Conservation (phyloP, 108 stramenopile species). For the Cyclotella choctawhatcheeana region DNA sequence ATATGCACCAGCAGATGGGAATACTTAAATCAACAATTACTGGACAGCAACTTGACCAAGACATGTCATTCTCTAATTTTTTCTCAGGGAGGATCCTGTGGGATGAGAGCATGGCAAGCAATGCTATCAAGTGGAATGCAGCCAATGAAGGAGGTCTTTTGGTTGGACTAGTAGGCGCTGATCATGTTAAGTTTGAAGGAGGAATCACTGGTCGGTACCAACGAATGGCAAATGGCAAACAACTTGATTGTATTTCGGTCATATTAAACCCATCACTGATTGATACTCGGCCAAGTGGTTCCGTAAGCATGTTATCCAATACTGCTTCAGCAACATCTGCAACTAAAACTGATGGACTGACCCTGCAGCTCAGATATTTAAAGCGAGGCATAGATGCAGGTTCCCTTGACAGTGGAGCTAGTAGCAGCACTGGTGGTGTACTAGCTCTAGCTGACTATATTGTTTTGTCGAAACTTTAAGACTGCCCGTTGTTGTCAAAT, state of each 20-base stretch:
- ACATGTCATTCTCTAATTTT: slow-evolving; percentile 74
- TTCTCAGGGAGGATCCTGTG: slow-evolving; percentile 78
- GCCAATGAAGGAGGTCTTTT: slow-evolving; percentile 65
- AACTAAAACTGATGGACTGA: slow-evolving; percentile 55
- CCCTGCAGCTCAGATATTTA: slow-evolving; percentile 69
- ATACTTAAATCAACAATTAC: slow-evolving; percentile 61
- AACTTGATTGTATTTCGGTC: slow-evolving; percentile 56
- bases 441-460: slow-evolving; percentile 71
- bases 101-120: slow-evolving; percentile 82
- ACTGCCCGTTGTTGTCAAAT: no score
- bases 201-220: slow-evolving; percentile 74
- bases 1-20: slow-evolving; percentile 67
- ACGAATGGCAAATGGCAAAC: slow-evolving; percentile 40
- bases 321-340: slow-evolving; percentile 32
- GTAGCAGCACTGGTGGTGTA: slow-evolving; percentile 68
- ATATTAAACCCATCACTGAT: slow-evolving; percentile 76
- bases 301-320: slow-evolving; percentile 34
- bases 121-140: slow-evolving; percentile 56
- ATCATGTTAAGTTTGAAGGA: slow-evolving; percentile 77
- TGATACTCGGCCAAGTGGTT: slow-evolving; percentile 73
- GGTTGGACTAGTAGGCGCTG: slow-evolving; percentile 73
- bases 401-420: slow-evolving; percentile 36
- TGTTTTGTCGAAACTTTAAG: no score
- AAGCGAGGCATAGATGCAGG: slow-evolving; percentile 63
- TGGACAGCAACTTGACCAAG: slow-evolving; percentile 63